Evolutionary conservation across 257 asterid species (phyloP), one percentile per base, ranked within the genome.

Genomic region (Osmanthus fragrans): DNA sequence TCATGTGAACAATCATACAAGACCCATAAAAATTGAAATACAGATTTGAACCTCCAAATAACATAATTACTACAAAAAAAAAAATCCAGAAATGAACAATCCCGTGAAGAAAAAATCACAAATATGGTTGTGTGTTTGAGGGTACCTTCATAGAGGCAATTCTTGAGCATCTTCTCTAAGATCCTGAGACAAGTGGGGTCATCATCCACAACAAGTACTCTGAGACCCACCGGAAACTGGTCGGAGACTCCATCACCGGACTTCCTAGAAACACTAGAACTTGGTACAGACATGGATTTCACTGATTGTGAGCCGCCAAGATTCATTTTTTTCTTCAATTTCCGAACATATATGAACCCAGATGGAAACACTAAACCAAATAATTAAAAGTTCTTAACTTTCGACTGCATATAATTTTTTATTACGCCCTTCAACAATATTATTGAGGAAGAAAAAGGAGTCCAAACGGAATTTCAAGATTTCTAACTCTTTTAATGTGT

Each of bases 131-230:
- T 32, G 70, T 67, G 77, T 51, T 27, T 13, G 30, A 25, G 51
- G 42, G 40, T 79, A 96, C 99, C 98, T 89, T 96, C 88, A 79
- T 96, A 93, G 33, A 71, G 87, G 76, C 99, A 96, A 77, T 81
- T 89, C 72, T 75, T 85, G 0, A 93, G 96, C 98, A 96, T 96
- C 89, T 90, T 89, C 80, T 92, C 98, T 89, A 96, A 88, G 90
- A 93, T 96, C 91, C 74, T 86, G 37, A 96, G 89, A 64, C 99
- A 93, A 74, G 95, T 93, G 60, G 91, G 97, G 88, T 96, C 98
- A 84, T 96, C 98, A 80, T 96, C 99, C 65, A 93, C 99, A 37
- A 95, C 93, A 30, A 95, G 97, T 1, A 95, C 98, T 70, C 96
- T 88, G 25, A 95, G 89, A 56, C 98, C 98, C 18, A 86, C 96